Evolutionary conservation across 1,139 yeast species (phyloP).

Genomic region (Kodamaea plutei): DNA sequence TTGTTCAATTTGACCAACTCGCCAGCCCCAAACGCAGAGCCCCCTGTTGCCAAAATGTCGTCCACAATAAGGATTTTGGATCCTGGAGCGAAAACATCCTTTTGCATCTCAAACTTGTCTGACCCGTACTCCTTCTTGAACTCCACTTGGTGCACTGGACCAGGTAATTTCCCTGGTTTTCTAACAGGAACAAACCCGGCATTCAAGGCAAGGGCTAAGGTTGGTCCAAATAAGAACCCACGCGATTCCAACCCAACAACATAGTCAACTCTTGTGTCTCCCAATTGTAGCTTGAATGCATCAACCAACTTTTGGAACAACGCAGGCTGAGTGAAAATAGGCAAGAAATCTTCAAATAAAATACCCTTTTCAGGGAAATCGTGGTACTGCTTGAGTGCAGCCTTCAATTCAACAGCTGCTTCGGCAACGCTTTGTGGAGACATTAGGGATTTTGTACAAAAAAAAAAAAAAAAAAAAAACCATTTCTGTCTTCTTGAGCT

Average conservation of each 20-base stretch:
- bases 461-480: too few relatives aligned
- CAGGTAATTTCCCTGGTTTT: constrained; percentile 94
- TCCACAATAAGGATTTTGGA: constrained; percentile 84
- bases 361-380: constrained; percentile 94
- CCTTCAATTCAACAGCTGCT: constrained; percentile 67
- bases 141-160: constrained; percentile 66
- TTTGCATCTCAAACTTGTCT: constrained; percentile 87
- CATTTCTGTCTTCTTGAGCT: too few relatives aligned
- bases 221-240: constrained; percentile 94
- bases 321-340: constrained; percentile 80
- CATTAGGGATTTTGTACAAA: too few relatives aligned
- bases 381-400: constrained; percentile 75
- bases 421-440: too few relatives aligned
- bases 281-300: constrained; percentile 76
- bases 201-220: constrained; percentile 82
- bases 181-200: constrained; percentile 94
- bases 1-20: constrained; percentile 57
- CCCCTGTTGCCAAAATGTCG: constrained; percentile 97
- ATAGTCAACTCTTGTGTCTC: constrained; percentile 70
- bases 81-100: constrained; percentile 74
- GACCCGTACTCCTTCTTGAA: constrained; percentile 90
- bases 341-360: constrained; percentile 91
- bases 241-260: constrained; percentile 94
- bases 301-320: constrained; percentile 75
- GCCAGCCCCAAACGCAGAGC: constrained; percentile 93